Conservation (phyloP, 2,329 filamentous ascomycete species). For the Calonectria henricotiae region DNA sequence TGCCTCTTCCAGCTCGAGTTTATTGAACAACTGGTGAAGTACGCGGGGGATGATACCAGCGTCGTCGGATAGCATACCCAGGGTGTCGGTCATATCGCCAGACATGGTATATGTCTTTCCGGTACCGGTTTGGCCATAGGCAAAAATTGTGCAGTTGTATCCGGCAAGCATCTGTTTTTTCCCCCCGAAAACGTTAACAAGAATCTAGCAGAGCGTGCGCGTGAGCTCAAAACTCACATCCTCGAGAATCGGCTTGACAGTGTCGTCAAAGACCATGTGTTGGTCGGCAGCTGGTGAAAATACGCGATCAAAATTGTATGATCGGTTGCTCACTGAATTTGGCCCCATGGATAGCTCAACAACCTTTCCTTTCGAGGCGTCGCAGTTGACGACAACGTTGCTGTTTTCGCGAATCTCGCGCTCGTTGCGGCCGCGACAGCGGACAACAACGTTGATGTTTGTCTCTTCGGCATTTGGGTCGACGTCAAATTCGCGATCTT, state of each 20-base stretch:
- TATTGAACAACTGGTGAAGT: conserved; percentile 88
- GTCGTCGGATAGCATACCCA: conserved; percentile 89
- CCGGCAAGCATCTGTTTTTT: conserved; percentile 84
- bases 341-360: conserved; percentile 94
- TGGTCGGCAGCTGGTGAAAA: conserved; percentile 97
- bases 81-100: conserved; percentile 91
- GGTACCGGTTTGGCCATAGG: conserved; percentile 97
- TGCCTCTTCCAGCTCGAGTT: conserved; percentile 82
- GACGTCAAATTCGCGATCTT: conserved; percentile 86
- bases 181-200: conserved; percentile 29
- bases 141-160: conserved; percentile 99
- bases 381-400: conserved; percentile 89
- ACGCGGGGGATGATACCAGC: conserved; percentile 97
- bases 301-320: conserved; percentile 96
- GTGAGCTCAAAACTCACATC: conserved; percentile 74
- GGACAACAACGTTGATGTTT: conserved; percentile 97
- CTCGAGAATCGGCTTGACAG: conserved; percentile 92
- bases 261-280: conserved; percentile 94
- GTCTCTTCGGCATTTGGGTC: conserved; percentile 82
- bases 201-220: too few species aligned
- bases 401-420: conserved; percentile 96
- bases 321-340: conserved; percentile 94
- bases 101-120: conserved; percentile 99
- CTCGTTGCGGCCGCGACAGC: conserved; percentile 93
- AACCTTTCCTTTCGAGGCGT: conserved; percentile 88